phyloP scores from a whole-genome alignment of 257 asterid genomes.

The Nicotiana knightiana region DNA sequence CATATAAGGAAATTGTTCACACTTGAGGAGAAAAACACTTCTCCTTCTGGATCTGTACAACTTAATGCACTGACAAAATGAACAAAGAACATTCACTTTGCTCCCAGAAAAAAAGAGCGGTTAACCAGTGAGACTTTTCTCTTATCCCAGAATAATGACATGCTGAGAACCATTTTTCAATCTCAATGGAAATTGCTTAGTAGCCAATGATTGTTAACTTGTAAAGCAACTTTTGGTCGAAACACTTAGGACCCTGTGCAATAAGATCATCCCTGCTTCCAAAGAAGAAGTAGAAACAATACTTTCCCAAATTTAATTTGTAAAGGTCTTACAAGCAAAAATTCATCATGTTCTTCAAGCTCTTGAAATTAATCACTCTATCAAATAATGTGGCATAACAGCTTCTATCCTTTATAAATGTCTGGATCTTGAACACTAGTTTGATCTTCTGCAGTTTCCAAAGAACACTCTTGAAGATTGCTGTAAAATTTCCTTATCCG shows the following conservation, averaged over 20 bases:
- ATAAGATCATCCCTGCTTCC: neutral
- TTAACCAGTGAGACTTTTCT: neutral
- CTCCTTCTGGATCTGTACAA: neutral
- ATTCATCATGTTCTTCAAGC: neutral
- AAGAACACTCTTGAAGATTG: neutral
- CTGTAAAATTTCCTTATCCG: neutral
- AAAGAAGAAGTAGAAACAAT: neutral
- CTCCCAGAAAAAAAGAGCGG: neutral
- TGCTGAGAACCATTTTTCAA: neutral
- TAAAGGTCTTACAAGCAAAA: neutral
- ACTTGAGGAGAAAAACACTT: neutral
- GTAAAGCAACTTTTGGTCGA: neutral
- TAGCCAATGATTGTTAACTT: neutral
- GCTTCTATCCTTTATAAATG: neutral
- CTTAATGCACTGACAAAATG: neutral
- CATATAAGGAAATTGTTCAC: neutral
- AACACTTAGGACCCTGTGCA: neutral
- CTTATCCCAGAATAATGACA: neutral
- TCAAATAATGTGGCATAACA: neutral
- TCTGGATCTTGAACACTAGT: neutral
- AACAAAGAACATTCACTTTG: neutral
- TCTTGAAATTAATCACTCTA: neutral
- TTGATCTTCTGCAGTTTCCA: neutral
- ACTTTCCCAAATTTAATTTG: neutral
- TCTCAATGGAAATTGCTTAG: neutral